Percentiles rank a stretch among this genome's conserved stretches.
Evolutionary conservation across 2,329 filamentous ascomycete species (phyloP).

Genomic region (Ceratocystis huliohia): DNA sequence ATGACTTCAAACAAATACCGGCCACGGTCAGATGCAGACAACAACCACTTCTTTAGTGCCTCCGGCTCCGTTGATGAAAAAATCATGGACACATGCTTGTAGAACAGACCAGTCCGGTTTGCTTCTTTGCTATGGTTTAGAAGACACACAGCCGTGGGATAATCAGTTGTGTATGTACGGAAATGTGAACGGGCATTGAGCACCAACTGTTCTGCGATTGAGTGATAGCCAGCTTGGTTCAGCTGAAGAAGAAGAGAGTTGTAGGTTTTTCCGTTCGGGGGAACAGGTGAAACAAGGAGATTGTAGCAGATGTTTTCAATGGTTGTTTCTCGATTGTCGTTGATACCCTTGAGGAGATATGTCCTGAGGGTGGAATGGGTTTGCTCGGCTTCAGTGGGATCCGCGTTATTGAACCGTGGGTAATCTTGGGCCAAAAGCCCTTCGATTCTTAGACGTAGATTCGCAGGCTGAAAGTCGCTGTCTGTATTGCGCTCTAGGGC

Average conservation of each 20-base stretch:
- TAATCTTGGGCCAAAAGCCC: constrained; percentile 17
- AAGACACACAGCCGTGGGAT: constrained; percentile 17
- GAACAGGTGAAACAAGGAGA: constrained; percentile 46
- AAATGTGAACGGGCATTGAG: constrained; percentile 20
- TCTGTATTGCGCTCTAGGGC: constrained; percentile 4
- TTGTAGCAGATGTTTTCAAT: constrained; percentile 49
- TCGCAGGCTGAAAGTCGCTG: not conserved
- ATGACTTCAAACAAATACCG: constrained; percentile 33
- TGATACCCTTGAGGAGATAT: constrained; percentile 17
- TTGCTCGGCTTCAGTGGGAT: not conserved
- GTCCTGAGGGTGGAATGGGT: constrained; percentile 13
- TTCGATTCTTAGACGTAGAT: constrained; percentile 15
- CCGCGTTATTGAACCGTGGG: constrained; percentile 12
- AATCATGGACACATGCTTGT: constrained; percentile 14
- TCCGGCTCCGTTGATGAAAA: constrained; percentile 1
- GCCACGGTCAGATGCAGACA: constrained; percentile 12
- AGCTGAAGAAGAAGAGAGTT: constrained; percentile 61
- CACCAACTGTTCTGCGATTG: constrained; percentile 38
- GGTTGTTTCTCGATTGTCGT: constrained; percentile 10
- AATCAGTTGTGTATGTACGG: constrained; percentile 8
- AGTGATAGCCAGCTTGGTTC: constrained; percentile 36
- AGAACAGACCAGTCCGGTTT: constrained; percentile 17
- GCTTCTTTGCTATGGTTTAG: constrained; percentile 18
- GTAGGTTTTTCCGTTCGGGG: constrained; percentile 56
- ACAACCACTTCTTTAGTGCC: constrained; percentile 8